Evolutionary conservation across 176 grass and related monocot species (phyloP), one percentile per base, ranked within the genome.

Genomic region (Stipa capillata): DNA sequence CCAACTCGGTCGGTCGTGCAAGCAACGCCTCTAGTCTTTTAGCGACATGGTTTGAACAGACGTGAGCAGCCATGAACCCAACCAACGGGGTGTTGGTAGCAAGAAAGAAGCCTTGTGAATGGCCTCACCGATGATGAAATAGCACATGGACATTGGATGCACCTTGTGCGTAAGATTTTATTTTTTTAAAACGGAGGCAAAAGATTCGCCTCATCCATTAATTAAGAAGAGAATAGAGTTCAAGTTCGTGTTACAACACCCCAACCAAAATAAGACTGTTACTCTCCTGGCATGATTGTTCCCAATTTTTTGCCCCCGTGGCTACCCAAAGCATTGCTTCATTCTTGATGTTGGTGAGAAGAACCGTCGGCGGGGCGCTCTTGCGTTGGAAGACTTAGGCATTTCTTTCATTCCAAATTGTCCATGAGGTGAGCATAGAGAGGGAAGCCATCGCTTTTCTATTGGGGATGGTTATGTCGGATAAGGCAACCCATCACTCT

Each of bases 61-160:
- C 76, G 82, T 89, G n/a, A n/a, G 87, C 61, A 58, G 8, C 10
- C 69, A 14, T 34, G 23, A 59, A 83, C 20, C 8, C 32, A 31
- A 50, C 58, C 17, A 55, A 15, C 18, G 8, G 0, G 0, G 6
- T 6, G 18, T 10, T 7, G 3, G 10, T 28, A n/a, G 16, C 1
- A 42, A 8, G 24, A 50, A 27, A 5, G 2, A 29, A 51, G 15
- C 31, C 4, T 49, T 8, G 15, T 10, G 17, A 6, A 16, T 3
- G 54, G 2, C 23, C 47, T 67, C 20, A 41, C 1, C 20, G 8
- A 15, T 27, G 9, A 45, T 20, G 17, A 21, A 33, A 14, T 2
- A 10, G 44, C 72, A 82, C 45, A 45, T 64, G 44, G 50, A 40
- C 7, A 50, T 1, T 8, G 31, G 7, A 2, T 20, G 17, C 12